A percentile compares a stretch with the other conserved stretches of the same genome.
Evolutionary conservation across 306 rosid genomes (phyloP).

Genomic region (Sechiopsis laciniata): DNA sequence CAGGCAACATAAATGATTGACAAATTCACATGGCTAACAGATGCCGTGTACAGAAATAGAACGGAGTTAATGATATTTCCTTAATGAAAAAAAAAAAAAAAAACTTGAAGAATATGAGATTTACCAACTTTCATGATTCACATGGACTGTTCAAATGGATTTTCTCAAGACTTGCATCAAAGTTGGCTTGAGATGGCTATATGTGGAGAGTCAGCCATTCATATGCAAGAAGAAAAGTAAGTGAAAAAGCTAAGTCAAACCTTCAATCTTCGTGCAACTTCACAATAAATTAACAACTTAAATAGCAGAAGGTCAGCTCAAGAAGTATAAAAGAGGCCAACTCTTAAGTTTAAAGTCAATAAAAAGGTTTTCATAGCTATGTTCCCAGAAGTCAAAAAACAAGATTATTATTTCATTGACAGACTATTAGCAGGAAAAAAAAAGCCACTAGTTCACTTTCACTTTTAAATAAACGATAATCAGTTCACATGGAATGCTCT

Average conservation of each 20-base stretch:
- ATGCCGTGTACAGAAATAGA: background rate
- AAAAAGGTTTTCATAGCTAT: background rate
- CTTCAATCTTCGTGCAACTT: background rate
- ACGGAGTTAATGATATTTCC: background rate
- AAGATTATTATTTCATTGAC: background rate
- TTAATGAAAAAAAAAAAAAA: background rate
- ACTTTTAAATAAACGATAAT: background rate
- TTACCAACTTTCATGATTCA: constrained; percentile 79
- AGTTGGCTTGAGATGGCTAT: constrained; percentile 4
- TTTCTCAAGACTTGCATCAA: background rate
- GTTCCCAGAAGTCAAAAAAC: constrained; percentile 7
- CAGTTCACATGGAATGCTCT: background rate
- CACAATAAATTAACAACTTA: background rate
- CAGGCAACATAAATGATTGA: background rate
- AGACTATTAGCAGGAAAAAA: background rate
- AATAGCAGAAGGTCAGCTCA: constrained; percentile 10
- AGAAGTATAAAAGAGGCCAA: background rate
- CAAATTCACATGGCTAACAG: constrained; percentile 4
- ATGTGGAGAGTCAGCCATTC: constrained; percentile 12
- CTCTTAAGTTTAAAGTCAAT: background rate
- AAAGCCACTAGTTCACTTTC: background rate
- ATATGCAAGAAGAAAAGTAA: background rate
- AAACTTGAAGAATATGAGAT: constrained; percentile 1
- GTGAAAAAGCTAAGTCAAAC: background rate
- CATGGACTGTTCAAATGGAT: constrained; percentile 18